Base-by-base conservation (phyloP, 2,329 filamentous ascomycete species). In the Penicillium olsonii region DNA sequence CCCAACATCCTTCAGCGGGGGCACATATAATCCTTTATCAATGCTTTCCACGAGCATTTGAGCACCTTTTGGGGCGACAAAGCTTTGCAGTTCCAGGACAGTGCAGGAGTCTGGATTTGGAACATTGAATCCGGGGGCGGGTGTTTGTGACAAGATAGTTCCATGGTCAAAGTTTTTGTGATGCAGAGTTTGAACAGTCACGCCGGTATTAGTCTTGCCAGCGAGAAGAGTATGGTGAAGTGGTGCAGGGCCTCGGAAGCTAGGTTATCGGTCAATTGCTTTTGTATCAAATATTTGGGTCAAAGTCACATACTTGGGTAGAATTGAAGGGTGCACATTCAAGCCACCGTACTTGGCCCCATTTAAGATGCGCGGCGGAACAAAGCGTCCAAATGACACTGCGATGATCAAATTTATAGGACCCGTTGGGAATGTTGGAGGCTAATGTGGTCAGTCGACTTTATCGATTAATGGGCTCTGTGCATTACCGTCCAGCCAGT, bases 351-450 rank as follows among this genome's bases (percentile, higher is more conserved):
- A 96, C 60, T 81, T 83, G 19, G 88, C 83, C 1, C 74, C 74
- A 18, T 75, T 75, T 18, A 99, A 76, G 14, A 97, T 83, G 4
- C 90, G 80, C 0, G 81, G 79, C 0, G 94, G 94, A 1, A 99
- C 85, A 53, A 96, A 87, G 7, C 96, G 80, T 3, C 94, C 94
- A 71, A 97, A 99, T 0, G 94, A 97, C 4, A 97, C 94, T 40
- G 92, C 92, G 38, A 97, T 78, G 59, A 99, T 81, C 50, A 99
- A 77, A 68, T 96, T 91, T 57, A 84, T 84, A 20, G 73, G 60
- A 22, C 68, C 62, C 29, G 61, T 65, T 14, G 74, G 45, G 3
- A 75, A 64, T 37, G 66, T 63, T 0, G 86, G 85, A 27, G 85
- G 78, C 79, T 87, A 56, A 20, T 33, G 46, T 17, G 20, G 50